Percentiles rank a stretch among this genome's conserved stretches.
phyloP scores from a whole-genome alignment of 1,284 basidiomycete genomes.

The Heliocybe sulcata region DNA sequence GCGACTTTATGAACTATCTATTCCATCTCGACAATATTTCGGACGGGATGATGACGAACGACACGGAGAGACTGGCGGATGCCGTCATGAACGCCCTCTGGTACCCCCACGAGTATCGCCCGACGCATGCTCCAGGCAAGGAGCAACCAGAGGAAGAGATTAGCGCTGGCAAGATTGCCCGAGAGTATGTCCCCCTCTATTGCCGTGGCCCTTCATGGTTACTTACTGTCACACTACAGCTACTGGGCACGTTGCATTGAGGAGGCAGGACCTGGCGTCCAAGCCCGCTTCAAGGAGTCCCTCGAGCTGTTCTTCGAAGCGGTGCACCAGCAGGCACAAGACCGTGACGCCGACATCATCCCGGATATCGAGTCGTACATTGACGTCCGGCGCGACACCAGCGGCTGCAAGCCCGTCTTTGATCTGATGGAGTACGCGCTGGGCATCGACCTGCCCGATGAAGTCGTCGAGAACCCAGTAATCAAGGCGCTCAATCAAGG shows the following conservation, averaged over 20 bases:
- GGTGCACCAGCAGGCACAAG: conserved; percentile 25
- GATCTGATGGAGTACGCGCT: conserved; percentile 33
- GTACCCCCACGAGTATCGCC: conserved; percentile 24
- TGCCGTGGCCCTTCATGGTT: not conserved
- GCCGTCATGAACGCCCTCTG: conserved; percentile 30
- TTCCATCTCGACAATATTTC: conserved; percentile 33
- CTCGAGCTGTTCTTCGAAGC: conserved; percentile 30
- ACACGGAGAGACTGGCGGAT: conserved; percentile 23
- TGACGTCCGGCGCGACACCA: conserved; percentile 22
- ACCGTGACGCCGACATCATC: conserved; percentile 21
- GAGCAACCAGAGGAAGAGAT: conserved; percentile 14
- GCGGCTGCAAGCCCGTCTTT: conserved; percentile 30
- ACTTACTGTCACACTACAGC: conserved; percentile 13
- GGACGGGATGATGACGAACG: conserved; percentile 24
- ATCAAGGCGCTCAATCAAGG: conserved; percentile 27
- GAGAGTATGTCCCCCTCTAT: conserved; percentile 20
- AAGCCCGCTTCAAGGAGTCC: conserved; percentile 28
- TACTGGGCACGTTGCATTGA: conserved; percentile 28
- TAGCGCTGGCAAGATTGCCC: conserved; percentile 21
- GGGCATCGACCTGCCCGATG: conserved; percentile 30
- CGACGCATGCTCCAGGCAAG: conserved; percentile 15
- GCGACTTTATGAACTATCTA: conserved; percentile 31
- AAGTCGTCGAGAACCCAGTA: conserved; percentile 27
- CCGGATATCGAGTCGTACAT: conserved; percentile 33
- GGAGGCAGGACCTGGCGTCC: conserved; percentile 17